Percentiles rank a stretch among this genome's conserved stretches.
phyloP scores from a whole-genome alignment of 116 monocot species.

The Papilionanthe hybrid region DNA sequence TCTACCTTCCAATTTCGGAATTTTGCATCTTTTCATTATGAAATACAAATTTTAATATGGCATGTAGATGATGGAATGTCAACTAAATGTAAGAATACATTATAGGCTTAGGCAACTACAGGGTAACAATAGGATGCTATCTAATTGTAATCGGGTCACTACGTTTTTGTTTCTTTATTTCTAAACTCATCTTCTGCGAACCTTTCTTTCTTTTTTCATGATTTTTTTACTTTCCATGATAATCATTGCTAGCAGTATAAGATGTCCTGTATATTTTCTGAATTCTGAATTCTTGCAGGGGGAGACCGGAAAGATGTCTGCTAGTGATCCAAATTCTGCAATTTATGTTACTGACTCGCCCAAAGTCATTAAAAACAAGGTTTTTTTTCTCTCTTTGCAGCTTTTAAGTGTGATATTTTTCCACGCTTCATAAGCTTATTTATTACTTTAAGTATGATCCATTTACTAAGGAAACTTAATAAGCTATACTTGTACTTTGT shows the following conservation, averaged over 20 bases:
- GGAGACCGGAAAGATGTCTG: slow-evolving; percentile 94
- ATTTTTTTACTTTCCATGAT: not conserved
- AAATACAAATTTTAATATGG: not conserved
- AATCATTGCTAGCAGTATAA: not conserved
- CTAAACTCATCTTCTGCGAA: not conserved
- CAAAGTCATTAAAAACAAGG: slow-evolving; percentile 96
- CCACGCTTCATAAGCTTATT: not conserved
- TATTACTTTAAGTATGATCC: not conserved
- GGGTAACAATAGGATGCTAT: not conserved
- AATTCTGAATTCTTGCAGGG: slow-evolving; percentile 42
- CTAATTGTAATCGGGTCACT: not conserved
- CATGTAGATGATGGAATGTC: not conserved
- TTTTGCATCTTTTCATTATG: not conserved
- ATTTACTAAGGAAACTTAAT: not conserved
- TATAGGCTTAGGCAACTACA: not conserved
- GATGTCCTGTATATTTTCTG: slow-evolving; percentile 8
- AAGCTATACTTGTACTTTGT: not conserved
- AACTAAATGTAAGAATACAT: not conserved
- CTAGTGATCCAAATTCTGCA: slow-evolving; percentile 97
- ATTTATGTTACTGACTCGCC: slow-evolving; percentile 94
- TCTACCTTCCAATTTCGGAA: not conserved
- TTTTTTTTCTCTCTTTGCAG: slow-evolving; percentile 4
- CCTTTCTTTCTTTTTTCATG: not conserved
- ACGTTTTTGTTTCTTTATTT: not conserved
- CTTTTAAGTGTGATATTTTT: not conserved